Evolutionary conservation across 768 basidiomycete genomes (phyloP), one percentile per base, ranked within the genome.

Genomic region (Hygrophorus russula): DNA sequence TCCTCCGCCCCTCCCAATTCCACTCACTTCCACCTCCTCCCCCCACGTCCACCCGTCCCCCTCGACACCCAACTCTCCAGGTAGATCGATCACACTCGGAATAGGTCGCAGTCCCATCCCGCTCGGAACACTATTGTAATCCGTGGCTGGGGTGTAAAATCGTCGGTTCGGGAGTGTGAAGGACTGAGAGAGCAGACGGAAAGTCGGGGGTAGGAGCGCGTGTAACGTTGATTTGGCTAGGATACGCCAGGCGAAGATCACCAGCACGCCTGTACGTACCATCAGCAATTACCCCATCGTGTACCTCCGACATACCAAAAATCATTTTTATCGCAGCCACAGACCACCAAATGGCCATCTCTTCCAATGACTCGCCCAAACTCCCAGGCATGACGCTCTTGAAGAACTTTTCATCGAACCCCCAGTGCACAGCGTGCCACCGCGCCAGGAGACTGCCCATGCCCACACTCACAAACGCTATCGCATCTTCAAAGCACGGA

Each of bases 401-500:
- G 43, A 66, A 57, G 39, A 61, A 57, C 44, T 0, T 50, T 48
- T 38, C 56, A 55, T 44, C 62, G 66, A 11, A 68, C 55, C 67
- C 71, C 33, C 61, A 59, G 31, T 67, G 69, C 9, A 58, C 51
- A 55, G 68, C 68, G 20, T 60, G 67, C 91, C 92, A 96, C 35
- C 74, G 68, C 0, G 76, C 78, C 0, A 91, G 56, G 17, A 75
- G 63, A 14, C 70, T 65, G n/a, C 94, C 94, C 29, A 84, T 66
- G 13, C 87, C 69, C 33, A 91, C 91, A 18, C 86, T 81, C n/a
- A 85, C 64, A 50, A 92, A 83, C 0, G 94, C 91, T 40, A 97
- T 93, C 2, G 93, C 89, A 55, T 98, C 94, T 56, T 96, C 94
- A 60, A 96, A 99, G 61, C 94, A 97, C 2, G 94, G 94, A 51